A percentile compares a stretch with the other conserved stretches of the same genome.
Evolutionary conservation across 2,329 filamentous ascomycete genomes (phyloP).

Genomic region (Monilinia fructigena): DNA sequence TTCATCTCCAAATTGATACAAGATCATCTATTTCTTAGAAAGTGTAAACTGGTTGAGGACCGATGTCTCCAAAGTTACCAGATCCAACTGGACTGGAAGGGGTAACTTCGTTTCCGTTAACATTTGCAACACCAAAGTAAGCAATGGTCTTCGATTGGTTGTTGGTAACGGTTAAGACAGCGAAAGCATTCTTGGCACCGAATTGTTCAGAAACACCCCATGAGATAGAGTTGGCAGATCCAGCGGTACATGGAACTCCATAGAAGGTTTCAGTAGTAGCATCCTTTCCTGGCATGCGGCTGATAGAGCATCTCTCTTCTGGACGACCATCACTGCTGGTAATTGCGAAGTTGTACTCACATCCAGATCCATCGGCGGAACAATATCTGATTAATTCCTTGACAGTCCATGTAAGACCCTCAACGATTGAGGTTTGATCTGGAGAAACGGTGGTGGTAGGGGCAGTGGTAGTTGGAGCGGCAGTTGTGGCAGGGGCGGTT

Average conservation of each 20-base stretch:
- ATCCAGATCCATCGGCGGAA: neutral
- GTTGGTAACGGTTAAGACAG: constrained; percentile 16
- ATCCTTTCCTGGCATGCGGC: constrained; percentile 6
- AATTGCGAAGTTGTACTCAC: constrained; percentile 13
- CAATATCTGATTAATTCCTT: constrained; percentile 14
- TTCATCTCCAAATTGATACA: neutral
- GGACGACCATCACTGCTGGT: neutral
- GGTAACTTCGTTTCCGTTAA: neutral
- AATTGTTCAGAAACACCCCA: constrained; percentile 10
- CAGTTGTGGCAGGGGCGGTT: too few species aligned
- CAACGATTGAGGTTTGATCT: neutral
- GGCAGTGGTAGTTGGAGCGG: neutral
- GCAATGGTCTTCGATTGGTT: neutral
- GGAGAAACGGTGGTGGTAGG: neutral
- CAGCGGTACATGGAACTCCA: constrained; percentile 4
- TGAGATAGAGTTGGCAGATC: constrained; percentile 3
- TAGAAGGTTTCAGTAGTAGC: constrained; percentile 4
- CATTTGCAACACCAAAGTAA: constrained; percentile 5
- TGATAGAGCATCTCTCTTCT: constrained; percentile 6
- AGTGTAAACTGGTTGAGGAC: neutral
- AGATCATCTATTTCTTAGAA: neutral
- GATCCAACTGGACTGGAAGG: constrained; percentile 4
- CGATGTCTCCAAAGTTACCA: constrained; percentile 1
- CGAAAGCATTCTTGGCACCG: neutral
- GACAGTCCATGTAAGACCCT: neutral